A percentile compares a stretch with the other conserved stretches of the same genome.
These are phyloP conservation scores for Brachypodium distachyon DNA, from an alignment of 202 grass and related monocot genomes.

Conservation along the genomic window DNA sequence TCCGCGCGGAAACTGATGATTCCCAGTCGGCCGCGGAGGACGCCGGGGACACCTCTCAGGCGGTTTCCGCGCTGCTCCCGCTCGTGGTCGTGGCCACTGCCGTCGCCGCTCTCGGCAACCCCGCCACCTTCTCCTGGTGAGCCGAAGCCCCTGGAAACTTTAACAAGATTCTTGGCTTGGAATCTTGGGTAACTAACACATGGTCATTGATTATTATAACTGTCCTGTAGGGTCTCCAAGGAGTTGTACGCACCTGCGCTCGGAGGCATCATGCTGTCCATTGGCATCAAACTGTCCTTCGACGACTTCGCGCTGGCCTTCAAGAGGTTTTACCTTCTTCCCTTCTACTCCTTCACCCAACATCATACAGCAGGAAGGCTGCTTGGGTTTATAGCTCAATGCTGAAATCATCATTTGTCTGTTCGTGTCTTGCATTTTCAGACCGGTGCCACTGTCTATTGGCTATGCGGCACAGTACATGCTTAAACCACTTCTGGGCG, in stretches of 20 bases:
- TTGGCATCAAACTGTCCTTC: constrained; percentile 78
- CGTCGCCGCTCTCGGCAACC: constrained; percentile 57
- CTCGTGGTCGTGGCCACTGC: constrained; percentile 68
- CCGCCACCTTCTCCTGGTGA: constrained; percentile 73
- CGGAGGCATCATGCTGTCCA: constrained; percentile 90
- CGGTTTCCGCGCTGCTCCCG: constrained; percentile 59
- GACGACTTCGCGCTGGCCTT: constrained; percentile 86
- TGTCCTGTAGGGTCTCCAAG: constrained; percentile 69
- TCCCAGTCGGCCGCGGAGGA: not conserved
- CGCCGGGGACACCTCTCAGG: constrained; percentile 48
- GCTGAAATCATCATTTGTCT: not conserved
- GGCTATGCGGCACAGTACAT: constrained; percentile 74
- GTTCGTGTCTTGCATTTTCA: constrained; percentile 24
- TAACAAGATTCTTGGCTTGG: constrained; percentile 9
- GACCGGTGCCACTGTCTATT: constrained; percentile 61
- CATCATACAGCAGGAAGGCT: not conserved
- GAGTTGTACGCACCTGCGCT: constrained; percentile 83
- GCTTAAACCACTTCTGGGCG: constrained; percentile 63
- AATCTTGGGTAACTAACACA: not conserved
- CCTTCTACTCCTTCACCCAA: not conserved
- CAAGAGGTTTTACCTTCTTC: constrained; percentile 41
- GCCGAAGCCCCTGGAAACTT: not conserved
- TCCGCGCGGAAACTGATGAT: constrained; percentile 7
- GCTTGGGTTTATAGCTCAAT: not conserved
- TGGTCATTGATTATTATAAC: not conserved